phyloP scores from a whole-genome alignment of 2,329 filamentous ascomycete genomes.

The Berkeleyomyces rouxiae region DNA sequence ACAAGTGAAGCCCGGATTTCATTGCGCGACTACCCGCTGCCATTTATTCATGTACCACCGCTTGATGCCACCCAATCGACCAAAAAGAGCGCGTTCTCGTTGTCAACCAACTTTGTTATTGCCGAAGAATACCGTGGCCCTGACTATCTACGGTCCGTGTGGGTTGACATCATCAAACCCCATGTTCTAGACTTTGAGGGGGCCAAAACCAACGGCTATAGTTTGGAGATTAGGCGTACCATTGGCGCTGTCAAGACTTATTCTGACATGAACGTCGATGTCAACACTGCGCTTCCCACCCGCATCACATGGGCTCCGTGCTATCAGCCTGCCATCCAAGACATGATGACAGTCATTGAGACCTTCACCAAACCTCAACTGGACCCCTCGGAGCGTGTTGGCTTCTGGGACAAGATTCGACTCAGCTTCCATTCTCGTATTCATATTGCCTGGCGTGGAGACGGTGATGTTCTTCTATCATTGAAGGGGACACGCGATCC shows the following conservation, averaged over 20 bases:
- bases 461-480: conserved; percentile 85
- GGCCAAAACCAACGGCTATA: conserved; percentile 39
- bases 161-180: conserved; percentile 70
- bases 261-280: conserved; percentile 78
- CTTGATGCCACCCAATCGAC: conserved; percentile 66
- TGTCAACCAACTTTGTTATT: conserved; percentile 85
- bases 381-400: conserved; percentile 81
- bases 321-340: conserved; percentile 93
- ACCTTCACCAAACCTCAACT: conserved; percentile 92
- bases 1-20: conserved; percentile 82
- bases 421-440: conserved; percentile 87
- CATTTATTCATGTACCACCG: conserved; percentile 75
- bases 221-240: conserved; percentile 74
- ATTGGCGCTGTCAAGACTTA: conserved; percentile 93
- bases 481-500: conserved; percentile 87
- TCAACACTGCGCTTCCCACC: conserved; percentile 84
- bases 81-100: conserved; percentile 61
- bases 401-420: conserved; percentile 98
- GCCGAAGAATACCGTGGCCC: conserved; percentile 79
- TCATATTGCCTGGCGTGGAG: conserved; percentile 79
- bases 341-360: conserved; percentile 99
- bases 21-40: conserved; percentile 83
- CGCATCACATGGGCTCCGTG: conserved; percentile 94
- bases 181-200: conserved; percentile 14
- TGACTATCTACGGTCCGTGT: conserved; percentile 64